Evolutionary conservation across 805 yeast genomes (phyloP).

Genomic region (Diddensiella caesifluorescens): DNA sequence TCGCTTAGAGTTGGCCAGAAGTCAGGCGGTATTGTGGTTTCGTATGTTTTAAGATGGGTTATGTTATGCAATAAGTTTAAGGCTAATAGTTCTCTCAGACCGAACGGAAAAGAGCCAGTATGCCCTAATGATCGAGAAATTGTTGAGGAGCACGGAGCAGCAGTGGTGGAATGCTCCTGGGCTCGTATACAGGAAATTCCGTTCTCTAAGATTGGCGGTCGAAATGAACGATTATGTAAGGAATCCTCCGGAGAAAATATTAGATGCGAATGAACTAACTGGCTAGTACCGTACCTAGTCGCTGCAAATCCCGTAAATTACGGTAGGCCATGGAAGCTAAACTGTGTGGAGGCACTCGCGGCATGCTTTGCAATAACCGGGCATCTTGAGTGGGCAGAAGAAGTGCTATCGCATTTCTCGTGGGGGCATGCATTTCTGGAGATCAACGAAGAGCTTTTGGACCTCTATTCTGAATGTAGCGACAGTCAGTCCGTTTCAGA

Average conservation of each 20-base stretch:
- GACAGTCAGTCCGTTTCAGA: constrained; percentile 66
- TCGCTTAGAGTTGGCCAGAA: constrained; percentile 86
- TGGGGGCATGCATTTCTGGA: constrained; percentile 91
- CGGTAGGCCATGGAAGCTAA: constrained; percentile 91
- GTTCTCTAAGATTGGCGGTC: constrained; percentile 86
- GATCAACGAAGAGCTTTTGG: constrained; percentile 72
- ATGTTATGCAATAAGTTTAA: constrained; percentile 3
- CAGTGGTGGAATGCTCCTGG: constrained; percentile 99
- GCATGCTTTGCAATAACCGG: constrained; percentile 96
- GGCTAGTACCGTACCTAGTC: constrained; percentile 69
- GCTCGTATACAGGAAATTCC: constrained; percentile 98
- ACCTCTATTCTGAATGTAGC: constrained; percentile 70
- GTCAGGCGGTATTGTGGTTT: constrained; percentile 82
- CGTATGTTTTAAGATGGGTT: constrained; percentile 30
- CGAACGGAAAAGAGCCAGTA: constrained; percentile 84
- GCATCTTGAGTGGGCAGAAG: constrained; percentile 79
- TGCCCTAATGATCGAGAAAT: constrained; percentile 79
- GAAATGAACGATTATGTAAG: constrained; percentile 61
- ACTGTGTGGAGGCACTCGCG: constrained; percentile 96
- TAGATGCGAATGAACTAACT: background rate
- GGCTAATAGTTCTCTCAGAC: constrained; percentile 30
- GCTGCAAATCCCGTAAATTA: constrained; percentile 98
- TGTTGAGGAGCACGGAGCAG: constrained; percentile 81
- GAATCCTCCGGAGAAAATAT: background rate
- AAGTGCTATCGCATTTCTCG: constrained; percentile 69